Evolutionary conservation across 306 rosid genomes (phyloP).

Genomic region (Gynostemma pentaphyllum): DNA sequence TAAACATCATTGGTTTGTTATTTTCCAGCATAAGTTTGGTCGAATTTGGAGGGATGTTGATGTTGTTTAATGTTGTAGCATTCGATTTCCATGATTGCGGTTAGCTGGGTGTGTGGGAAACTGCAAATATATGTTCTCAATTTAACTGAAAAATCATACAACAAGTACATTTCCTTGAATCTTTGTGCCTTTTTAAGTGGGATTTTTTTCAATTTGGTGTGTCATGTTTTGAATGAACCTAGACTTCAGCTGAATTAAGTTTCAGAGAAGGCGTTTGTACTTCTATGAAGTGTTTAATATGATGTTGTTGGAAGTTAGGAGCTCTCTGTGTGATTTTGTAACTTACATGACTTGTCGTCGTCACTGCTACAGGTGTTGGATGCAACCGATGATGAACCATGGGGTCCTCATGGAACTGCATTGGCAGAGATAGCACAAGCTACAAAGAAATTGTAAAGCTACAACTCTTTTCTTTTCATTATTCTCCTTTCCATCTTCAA

Average conservation of each 20-base stretch:
- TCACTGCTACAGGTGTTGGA: conserved; percentile 60
- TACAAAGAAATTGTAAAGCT: conserved; percentile 75
- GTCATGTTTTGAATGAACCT: neutral
- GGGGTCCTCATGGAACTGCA: conserved; percentile 99
- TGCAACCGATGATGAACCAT: conserved; percentile 96
- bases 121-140: neutral
- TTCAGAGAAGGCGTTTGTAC: neutral
- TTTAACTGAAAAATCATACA: neutral
- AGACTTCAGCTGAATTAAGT: neutral
- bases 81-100: neutral
- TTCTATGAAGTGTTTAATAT: neutral
- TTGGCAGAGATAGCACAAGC: conserved; percentile 90
- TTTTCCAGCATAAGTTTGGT: neutral
- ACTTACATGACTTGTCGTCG: neutral
- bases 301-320: neutral
- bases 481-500: conserved; percentile 1
- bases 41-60: neutral
- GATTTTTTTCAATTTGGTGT: neutral
- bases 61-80: conserved; percentile 1
- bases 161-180: neutral
- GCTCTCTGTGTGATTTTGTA: neutral
- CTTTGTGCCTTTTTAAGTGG: neutral
- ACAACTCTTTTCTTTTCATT: neutral
- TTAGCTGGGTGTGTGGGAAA: neutral
- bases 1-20: neutral